phyloP scores from a whole-genome alignment of 2,329 filamentous ascomycete genomes.

The Beauveria pseudobassiana region DNA sequence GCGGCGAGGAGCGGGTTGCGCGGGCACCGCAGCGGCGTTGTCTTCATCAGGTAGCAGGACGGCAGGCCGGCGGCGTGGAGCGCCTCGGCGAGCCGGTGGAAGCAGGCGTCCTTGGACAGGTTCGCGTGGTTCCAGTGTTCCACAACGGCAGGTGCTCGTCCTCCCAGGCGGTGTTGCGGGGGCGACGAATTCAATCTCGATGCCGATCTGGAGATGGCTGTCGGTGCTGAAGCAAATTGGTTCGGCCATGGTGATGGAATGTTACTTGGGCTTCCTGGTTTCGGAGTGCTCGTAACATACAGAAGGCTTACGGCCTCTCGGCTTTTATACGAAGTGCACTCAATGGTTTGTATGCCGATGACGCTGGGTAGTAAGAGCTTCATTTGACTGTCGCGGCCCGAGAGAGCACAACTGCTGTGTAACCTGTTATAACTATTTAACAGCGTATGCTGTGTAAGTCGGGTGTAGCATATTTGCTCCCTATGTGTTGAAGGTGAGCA shows the following conservation, averaged over 20 bases:
- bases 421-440: no score
- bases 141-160: background rate
- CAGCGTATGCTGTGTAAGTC: background rate
- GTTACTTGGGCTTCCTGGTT: no score
- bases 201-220: conserved; percentile 12
- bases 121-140: background rate
- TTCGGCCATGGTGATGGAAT: background rate
- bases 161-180: background rate
- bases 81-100: background rate
- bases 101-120: background rate
- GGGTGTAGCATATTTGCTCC: background rate
- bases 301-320: background rate
- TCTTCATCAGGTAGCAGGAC: background rate
- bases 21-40: background rate
- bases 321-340: background rate
- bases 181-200: conserved; percentile 15
- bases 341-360: background rate
- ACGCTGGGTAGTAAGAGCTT: background rate
- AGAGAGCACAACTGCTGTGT: background rate
- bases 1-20: background rate
- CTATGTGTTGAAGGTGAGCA: background rate
- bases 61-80: background rate
- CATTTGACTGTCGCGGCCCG: background rate
- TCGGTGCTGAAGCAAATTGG: background rate
- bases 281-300: no score